phyloP scores from a whole-genome alignment of 2,329 filamentous ascomycete species.

The Blastomyces gilchristii region DNA sequence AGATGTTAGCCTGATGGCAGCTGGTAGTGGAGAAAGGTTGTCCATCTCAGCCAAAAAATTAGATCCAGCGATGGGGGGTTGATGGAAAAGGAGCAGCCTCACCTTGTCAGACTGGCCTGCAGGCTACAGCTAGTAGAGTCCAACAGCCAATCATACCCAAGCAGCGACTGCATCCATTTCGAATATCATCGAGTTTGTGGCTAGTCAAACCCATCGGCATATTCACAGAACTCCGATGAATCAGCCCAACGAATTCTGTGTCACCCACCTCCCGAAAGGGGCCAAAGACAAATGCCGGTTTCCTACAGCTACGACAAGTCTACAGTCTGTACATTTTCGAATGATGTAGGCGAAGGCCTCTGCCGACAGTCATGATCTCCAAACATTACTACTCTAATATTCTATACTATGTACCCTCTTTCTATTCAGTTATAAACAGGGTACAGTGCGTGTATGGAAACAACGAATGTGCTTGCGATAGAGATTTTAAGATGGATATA shows the following conservation, averaged over 20 bases:
- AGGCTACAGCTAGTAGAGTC: not conserved
- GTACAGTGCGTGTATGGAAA: not conserved
- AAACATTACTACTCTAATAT: not conserved
- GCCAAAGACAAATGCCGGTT: conserved; percentile 6
- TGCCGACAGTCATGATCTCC: not conserved
- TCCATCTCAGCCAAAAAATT: not conserved
- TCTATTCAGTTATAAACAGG: not conserved
- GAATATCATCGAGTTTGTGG: not conserved
- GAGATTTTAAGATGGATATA: not conserved
- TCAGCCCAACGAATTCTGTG: conserved; percentile 7
- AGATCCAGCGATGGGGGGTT: conserved; percentile 1
- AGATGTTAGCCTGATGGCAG: not conserved
- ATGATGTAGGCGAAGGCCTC: not conserved
- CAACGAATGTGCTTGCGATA: not conserved
- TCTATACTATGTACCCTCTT: too few species aligned
- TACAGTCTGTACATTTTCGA: not conserved
- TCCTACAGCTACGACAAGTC: conserved; percentile 8
- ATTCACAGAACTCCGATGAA: not conserved
- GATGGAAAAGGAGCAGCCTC: not conserved
- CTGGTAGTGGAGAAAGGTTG: not conserved
- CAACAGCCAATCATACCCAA: not conserved
- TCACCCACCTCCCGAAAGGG: conserved; percentile 3
- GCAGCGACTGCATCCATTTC: not conserved
- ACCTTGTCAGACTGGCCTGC: not conserved
- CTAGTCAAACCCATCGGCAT: not conserved